Conservation (phyloP, 495 filamentous ascomycete species). For the Bacidia gigantensis region DNA sequence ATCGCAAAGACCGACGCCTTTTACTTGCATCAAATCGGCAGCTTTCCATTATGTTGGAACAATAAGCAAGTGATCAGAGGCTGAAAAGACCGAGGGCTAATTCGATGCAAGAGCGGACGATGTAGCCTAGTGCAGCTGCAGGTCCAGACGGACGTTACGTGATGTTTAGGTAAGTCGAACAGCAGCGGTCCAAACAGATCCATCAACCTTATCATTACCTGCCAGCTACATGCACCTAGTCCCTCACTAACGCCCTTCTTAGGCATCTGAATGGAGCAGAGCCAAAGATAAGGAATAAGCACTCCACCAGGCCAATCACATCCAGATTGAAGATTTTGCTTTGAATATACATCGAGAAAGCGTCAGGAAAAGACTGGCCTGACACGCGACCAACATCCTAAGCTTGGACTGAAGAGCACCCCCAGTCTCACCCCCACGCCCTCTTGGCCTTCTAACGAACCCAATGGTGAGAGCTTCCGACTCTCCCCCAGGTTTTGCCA, state of each 20-base stretch:
- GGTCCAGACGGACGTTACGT: not conserved
- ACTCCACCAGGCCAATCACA: not conserved
- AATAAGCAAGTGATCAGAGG: not conserved
- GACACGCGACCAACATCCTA: too few species aligned
- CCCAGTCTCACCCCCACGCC: constrained; percentile 1
- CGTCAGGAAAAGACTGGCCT: not conserved
- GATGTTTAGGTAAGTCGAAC: constrained; percentile 15
- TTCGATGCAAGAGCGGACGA: not conserved
- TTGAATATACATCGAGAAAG: too few species aligned
- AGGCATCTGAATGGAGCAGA: too few species aligned
- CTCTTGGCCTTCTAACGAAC: not conserved
- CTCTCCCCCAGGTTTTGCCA: not conserved
- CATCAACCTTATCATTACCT: constrained; percentile 11
- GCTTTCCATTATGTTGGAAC: not conserved
- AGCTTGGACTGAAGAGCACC: too few species aligned
- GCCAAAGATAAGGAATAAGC: not conserved
- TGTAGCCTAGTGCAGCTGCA: not conserved
- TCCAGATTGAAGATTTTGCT: too few species aligned
- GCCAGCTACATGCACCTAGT: not conserved
- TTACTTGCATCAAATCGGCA: not conserved
- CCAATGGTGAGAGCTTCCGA: not conserved
- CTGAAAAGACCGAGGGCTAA: not conserved
- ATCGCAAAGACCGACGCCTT: too few species aligned
- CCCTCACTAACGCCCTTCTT: too few species aligned
- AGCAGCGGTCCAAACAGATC: constrained; percentile 3